Conservation (phyloP, 225 moss, liverwort and hornwort species). For the Climacium dendroides region DNA sequence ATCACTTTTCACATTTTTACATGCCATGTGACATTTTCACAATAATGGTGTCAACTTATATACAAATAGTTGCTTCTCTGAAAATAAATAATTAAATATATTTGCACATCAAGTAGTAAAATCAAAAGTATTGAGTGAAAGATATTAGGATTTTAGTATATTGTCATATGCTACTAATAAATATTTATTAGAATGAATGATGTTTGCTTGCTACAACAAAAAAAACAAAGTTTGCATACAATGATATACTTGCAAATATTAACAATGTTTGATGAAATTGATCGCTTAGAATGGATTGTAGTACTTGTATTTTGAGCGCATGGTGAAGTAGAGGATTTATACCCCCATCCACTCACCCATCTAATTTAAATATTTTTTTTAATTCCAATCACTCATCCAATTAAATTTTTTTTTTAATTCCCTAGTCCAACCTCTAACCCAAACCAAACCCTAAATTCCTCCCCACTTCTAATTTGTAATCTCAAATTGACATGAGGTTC, state of each 20-base stretch:
- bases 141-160: not conserved
- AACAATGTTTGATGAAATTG: not conserved
- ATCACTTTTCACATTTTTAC: not conserved
- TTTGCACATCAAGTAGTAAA: not conserved
- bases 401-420: no score
- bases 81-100: not conserved
- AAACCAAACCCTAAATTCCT: no score
- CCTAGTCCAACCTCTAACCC: no score
- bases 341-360: no score
- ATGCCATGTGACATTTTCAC: not conserved
- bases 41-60: not conserved
- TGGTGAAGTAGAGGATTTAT: no score
- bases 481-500: no score
- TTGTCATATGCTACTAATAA: not conserved
- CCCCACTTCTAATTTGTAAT: no score
- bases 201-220: accelerated
- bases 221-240: not conserved
- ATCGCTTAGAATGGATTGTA: not conserved
- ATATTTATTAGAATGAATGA: not conserved
- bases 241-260: not conserved
- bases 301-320: no score
- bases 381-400: no score
- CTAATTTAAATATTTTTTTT: no score
- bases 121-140: not conserved
- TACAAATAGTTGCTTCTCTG: not conserved